Evolutionary conservation across 169 alveolate species (phyloP).

Genomic region (Pseudocohnilembus persalinus): DNA sequence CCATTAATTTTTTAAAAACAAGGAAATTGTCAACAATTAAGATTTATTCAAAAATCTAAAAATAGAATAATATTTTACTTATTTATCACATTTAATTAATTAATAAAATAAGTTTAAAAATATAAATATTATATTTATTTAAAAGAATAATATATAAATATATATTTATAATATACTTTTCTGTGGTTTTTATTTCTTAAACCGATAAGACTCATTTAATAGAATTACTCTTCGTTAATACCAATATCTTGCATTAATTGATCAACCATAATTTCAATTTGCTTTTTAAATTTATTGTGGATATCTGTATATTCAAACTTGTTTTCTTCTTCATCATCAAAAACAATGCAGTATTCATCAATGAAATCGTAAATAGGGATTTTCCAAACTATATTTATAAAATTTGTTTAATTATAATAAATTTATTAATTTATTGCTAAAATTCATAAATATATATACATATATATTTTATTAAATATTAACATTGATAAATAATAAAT

Average conservation of each 20-base stretch:
- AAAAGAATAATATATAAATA: no score
- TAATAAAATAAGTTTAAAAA: no score
- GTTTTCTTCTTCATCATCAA: conserved; percentile 70
- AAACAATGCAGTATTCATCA: conserved; percentile 61
- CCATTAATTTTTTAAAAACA: conserved; percentile 64
- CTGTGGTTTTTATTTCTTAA: conserved; percentile 41
- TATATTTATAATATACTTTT: conserved; percentile 1
- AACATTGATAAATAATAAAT: no score
- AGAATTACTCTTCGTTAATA: conserved; percentile 39
- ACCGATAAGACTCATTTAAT: conserved; percentile 47
- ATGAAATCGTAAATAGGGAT: conserved; percentile 55
- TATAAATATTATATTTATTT: no score
- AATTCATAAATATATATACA: no score
- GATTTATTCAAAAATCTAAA: conserved; percentile 39
- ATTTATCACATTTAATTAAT: no score
- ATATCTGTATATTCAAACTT: conserved; percentile 55
- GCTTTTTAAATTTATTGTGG: conserved; percentile 50
- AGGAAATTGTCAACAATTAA: conserved; percentile 61
- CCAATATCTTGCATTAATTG: conserved; percentile 49
- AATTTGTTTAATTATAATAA: no score
- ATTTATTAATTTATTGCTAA: background rate
- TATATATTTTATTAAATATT: no score
- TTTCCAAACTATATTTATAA: conserved; percentile 50
- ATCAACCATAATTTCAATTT: conserved; percentile 43
- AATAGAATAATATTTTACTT: background rate